Percentiles rank a stretch among this genome's conserved stretches.
Conservation (phyloP, 352 stramenopile genomes). For the Phytophthora litchii region DNA sequence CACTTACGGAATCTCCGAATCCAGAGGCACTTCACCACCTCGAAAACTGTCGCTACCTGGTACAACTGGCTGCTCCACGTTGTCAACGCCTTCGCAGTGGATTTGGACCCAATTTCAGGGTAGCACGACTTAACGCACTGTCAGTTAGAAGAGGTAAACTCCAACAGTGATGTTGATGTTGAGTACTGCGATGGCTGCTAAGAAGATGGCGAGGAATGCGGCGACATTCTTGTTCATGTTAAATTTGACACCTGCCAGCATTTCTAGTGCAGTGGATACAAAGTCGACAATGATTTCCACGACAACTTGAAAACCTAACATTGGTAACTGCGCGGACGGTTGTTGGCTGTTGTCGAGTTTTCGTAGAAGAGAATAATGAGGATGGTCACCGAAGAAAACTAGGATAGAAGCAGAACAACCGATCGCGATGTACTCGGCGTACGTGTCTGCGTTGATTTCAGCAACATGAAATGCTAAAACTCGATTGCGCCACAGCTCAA, state of each 20-base stretch:
- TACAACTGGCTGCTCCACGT: too few species aligned
- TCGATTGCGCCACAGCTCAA: constrained; percentile 17
- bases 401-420: constrained; percentile 36
- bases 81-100: too few species aligned
- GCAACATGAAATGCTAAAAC: constrained; percentile 24
- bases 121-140: too few species aligned
- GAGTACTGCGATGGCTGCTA: constrained; percentile 31
- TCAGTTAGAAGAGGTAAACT: constrained; percentile 35
- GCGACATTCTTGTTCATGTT: constrained; percentile 13
- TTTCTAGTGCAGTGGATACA: constrained; percentile 30
- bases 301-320: constrained; percentile 16
- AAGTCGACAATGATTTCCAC: constrained; percentile 31
- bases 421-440: constrained; percentile 51
- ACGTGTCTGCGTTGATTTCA: constrained; percentile 34
- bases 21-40: too few species aligned
- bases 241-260: constrained; percentile 25
- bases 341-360: constrained; percentile 1
- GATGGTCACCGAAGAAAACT: constrained; percentile 38
- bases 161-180: constrained; percentile 42
- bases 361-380: constrained; percentile 25
- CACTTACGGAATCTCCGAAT: too few species aligned
- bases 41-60: too few species aligned
- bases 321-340: constrained; percentile 4
- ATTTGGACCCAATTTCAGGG: too few species aligned
- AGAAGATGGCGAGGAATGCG: constrained; percentile 29